A percentile compares a stretch with the other conserved stretches of the same genome.
phyloP scores from a whole-genome alignment of 2,329 filamentous ascomycete species.

The Thermothelomyces thermophilus region DNA sequence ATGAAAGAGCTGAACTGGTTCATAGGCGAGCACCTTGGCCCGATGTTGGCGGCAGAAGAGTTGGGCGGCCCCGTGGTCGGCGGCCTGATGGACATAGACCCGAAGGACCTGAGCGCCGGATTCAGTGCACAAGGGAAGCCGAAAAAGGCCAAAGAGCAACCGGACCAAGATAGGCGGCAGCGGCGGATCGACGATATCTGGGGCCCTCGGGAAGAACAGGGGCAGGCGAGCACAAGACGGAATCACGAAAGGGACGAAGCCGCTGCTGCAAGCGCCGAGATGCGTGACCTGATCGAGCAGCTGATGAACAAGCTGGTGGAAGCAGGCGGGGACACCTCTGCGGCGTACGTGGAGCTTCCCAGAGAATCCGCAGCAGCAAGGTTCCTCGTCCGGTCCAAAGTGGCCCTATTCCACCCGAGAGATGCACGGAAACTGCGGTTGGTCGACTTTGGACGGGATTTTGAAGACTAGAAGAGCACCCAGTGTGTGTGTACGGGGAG shows the following conservation, averaged over 20 bases:
- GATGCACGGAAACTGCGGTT: constrained; percentile 54
- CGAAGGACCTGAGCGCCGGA: constrained; percentile 52
- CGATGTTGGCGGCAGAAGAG: constrained; percentile 76
- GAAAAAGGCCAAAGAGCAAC: constrained; percentile 41
- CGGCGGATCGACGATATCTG: constrained; percentile 59
- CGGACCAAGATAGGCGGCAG: constrained; percentile 47
- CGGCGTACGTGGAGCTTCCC: constrained; percentile 51
- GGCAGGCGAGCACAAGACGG: constrained; percentile 22
- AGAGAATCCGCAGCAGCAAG: constrained; percentile 57
- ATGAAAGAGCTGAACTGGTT: constrained; percentile 62
- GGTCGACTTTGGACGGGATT: constrained; percentile 57
- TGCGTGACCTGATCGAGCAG: constrained; percentile 54
- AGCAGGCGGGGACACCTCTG: constrained; percentile 47
- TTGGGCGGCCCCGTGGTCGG: constrained; percentile 77
- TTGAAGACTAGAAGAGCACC: constrained; percentile 42
- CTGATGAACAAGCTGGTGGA: constrained; percentile 53
- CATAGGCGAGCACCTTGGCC: constrained; percentile 61
- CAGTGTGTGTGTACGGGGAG: too few relatives aligned
- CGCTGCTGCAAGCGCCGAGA: constrained; percentile 47
- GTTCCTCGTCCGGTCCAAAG: constrained; percentile 58
- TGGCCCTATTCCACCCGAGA: constrained; percentile 59
- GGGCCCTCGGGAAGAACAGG: constrained; percentile 33
- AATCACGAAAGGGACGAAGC: constrained; percentile 37
- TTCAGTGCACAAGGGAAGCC: constrained; percentile 55
- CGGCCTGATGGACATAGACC: constrained; percentile 58